phyloP scores from a whole-genome alignment of 495 filamentous ascomycete species.

The Neurospora pannonica region DNA sequence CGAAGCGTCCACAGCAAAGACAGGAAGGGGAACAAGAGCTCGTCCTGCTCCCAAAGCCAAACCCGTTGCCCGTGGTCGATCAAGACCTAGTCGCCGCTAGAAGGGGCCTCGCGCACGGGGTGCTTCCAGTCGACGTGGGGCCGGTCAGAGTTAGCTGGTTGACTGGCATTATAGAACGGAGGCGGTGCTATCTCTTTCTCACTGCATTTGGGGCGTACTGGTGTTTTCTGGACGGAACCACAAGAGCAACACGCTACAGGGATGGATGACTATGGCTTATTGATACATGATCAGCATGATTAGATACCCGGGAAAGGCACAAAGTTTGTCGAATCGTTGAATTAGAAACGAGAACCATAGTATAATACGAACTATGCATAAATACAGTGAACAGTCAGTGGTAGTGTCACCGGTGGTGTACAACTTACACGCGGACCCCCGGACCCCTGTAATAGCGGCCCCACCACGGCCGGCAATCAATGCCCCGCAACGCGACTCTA shows the following conservation, averaged over 20 bases:
- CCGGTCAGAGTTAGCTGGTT: not conserved
- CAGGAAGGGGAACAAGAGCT: conserved; percentile 15
- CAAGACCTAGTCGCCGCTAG: not conserved
- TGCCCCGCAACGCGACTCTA: not conserved
- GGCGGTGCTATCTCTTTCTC: not conserved
- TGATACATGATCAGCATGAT: not conserved
- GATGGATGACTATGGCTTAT: not conserved
- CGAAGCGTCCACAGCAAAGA: conserved; percentile 15
- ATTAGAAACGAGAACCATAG: not conserved
- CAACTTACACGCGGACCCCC: not conserved
- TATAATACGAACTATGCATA: not conserved
- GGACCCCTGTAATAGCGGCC: not conserved
- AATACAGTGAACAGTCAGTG: not conserved
- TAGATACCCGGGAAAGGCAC: not conserved
- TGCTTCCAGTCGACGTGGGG: not conserved
- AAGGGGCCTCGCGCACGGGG: not conserved
- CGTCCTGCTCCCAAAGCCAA: conserved; percentile 5
- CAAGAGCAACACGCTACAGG: not conserved
- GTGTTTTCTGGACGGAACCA: not conserved
- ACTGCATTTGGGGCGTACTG: not conserved
- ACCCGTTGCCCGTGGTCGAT: not conserved
- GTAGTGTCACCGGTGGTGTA: not conserved
- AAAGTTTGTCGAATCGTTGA: not conserved
- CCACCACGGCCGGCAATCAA: not conserved
- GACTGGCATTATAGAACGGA: not conserved